Evolutionary conservation across 306 rosid species (phyloP), one percentile per base, ranked within the genome.

Genomic region (Inga leiocalycina): DNA sequence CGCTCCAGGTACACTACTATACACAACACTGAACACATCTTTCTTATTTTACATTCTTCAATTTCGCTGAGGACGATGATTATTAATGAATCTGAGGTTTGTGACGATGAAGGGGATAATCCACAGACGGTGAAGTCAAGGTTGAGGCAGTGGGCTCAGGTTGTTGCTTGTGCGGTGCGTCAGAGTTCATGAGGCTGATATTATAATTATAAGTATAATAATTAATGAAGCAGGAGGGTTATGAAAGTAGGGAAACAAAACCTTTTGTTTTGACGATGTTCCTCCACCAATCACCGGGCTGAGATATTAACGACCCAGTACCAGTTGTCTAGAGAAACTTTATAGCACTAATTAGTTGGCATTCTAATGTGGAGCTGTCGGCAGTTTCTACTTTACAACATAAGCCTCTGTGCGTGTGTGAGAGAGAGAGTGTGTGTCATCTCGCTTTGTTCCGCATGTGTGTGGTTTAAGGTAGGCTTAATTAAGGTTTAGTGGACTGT

Each of bases 81-180:
- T 45, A 45, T 9, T 15, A 62, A 32, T 3, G 16, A 37, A 5
- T n/a, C 2, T 22, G 4, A 17, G 10, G 51, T 14, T 70, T 13
- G 11, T 54, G 44, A 24, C 15, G 76, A 65, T 88, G 85, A 82
- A 96, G 99, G 90, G 14, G 97, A 97, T 79, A 89, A 91, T 84
- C 92, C 97, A 2, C 92, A 94, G 81, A 89, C 85, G 85, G 94
- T 94, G 89, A 97, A 94, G 91, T 83, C 93, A 22, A 89, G 94
- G 91, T 75, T 97, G 83, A 91, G 84, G 86, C 98, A 94, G 84
- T 97, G 99, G 99, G 99, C 99, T 2, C 98, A 97, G 91, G 97
- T 94, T 70, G 99, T 94, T 84, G 98, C 94, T 81, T 97, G 99
- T 86, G 76, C 99, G 48, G 98, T 97, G 86, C 88, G 97, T 77